Evolutionary conservation across 2,329 filamentous ascomycete species (phyloP).

Genomic region (Cladosporium halotolerans): DNA sequence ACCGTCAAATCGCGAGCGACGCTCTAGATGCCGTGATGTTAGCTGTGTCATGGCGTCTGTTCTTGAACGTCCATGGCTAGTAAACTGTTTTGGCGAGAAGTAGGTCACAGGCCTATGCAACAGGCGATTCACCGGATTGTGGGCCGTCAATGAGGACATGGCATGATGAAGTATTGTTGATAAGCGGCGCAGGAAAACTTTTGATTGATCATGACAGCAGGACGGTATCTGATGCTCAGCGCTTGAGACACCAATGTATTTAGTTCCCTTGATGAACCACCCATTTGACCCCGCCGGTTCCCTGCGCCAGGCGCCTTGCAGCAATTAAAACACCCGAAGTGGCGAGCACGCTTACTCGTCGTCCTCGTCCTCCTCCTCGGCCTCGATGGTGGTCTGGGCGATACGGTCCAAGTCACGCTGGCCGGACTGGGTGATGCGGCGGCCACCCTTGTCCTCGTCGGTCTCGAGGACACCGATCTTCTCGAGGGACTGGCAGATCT

Average conservation of each 20-base stretch:
- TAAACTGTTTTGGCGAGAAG: too few species aligned
- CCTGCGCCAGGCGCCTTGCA: slow-evolving; percentile 11
- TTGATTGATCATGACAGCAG: slow-evolving; percentile 11
- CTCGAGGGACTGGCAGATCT: slow-evolving; percentile 94
- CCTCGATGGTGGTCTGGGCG: slow-evolving; percentile 46
- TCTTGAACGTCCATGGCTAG: too few species aligned
- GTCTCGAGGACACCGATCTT: slow-evolving; percentile 98
- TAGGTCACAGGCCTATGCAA: too few species aligned
- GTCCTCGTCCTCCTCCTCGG: slow-evolving; percentile 43
- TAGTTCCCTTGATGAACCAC: slow-evolving; percentile 7
- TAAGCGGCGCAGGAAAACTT: slow-evolving; percentile 10
- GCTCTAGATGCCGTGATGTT: too few species aligned
- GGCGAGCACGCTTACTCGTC: slow-evolving; percentile 22
- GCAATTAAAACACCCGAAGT: slow-evolving; percentile 6
- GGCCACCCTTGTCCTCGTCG: slow-evolving; percentile 97
- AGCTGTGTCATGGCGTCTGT: too few species aligned
- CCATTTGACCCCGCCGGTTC: slow-evolving; percentile 5
- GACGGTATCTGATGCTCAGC: slow-evolving; percentile 8
- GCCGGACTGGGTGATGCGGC: slow-evolving; percentile 94
- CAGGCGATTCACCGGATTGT: too few species aligned
- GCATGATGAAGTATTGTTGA: too few species aligned
- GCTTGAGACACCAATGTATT: slow-evolving; percentile 11
- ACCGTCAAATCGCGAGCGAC: too few species aligned
- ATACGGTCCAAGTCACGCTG: slow-evolving; percentile 95
- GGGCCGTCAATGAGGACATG: too few species aligned